These are phyloP conservation scores for Tetrahymena elliotti DNA, from an alignment of 73 alveolate species.

Conservation along the genomic window DNA sequence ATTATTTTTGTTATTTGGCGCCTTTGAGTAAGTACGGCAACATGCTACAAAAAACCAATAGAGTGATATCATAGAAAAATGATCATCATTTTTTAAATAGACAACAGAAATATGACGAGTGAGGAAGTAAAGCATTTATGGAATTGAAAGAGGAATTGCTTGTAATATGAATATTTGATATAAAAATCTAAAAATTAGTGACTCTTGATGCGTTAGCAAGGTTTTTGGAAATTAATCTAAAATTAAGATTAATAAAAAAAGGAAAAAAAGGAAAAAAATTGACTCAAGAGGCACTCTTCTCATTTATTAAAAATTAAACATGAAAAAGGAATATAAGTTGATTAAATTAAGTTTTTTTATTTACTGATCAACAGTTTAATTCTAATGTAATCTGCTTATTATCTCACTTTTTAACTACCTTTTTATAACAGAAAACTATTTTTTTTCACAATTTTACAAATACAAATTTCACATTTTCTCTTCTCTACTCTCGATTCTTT, in stretches of 20 bases:
- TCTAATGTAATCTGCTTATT: neutral
- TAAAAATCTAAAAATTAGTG: neutral
- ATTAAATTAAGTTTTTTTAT: neutral
- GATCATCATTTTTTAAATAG: neutral
- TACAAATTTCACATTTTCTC: neutral
- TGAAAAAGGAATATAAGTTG: neutral
- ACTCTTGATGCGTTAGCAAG: neutral
- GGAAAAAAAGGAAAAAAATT: neutral
- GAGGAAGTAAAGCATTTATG: neutral
- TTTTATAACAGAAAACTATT: too few species aligned
- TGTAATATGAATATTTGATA: too few species aligned
- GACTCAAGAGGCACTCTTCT: neutral
- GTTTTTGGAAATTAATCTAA: neutral
- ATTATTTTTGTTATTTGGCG: neutral
- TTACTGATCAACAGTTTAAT: neutral
- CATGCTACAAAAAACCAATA: neutral
- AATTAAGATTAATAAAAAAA: neutral
- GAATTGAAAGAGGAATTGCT: neutral
- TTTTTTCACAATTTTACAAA: neutral
- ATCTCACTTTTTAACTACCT: neutral
- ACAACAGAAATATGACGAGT: neutral
- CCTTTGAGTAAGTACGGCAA: neutral
- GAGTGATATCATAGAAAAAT: neutral
- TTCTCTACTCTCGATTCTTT: neutral
- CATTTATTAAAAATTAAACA: neutral